phyloP scores from a whole-genome alignment of 1,284 basidiomycete genomes.

The Xerocomus amazonicus region DNA sequence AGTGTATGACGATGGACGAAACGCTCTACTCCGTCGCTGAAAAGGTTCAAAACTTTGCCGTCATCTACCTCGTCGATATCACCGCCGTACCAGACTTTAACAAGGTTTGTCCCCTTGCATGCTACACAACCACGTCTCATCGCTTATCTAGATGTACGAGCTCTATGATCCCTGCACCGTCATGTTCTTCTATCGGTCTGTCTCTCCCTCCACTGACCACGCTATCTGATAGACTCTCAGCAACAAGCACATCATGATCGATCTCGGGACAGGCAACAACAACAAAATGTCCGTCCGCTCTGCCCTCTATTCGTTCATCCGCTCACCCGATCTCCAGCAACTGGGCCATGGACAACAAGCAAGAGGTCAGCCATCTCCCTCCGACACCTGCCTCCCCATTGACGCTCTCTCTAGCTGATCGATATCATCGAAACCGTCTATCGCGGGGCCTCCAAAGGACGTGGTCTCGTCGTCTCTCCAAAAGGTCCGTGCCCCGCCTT shows the following conservation, averaged over 20 bases:
- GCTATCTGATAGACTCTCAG: constrained; percentile 37
- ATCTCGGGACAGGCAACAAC: constrained; percentile 98
- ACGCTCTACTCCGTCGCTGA: constrained; percentile 90
- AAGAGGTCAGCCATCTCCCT: constrained; percentile 61
- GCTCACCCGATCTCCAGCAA: constrained; percentile 52
- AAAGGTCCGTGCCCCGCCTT: constrained; percentile 60
- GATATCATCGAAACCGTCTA: constrained; percentile 99
- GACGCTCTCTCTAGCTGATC: constrained; percentile 62
- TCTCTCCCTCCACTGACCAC: not conserved
- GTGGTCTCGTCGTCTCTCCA: constrained; percentile 96
- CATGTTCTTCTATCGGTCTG: constrained; percentile 96
- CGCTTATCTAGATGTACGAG: constrained; percentile 74
- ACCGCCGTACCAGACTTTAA: constrained; percentile 99
- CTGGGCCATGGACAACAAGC: constrained; percentile 97
- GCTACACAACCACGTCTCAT: too few relatives aligned
- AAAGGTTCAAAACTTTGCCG: constrained; percentile 98
- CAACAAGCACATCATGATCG: constrained; percentile 99
- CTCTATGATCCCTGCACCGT: constrained; percentile 94
- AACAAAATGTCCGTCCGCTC: constrained; percentile 85
- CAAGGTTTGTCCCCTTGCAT: constrained; percentile 59
- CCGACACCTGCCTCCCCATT: not conserved
- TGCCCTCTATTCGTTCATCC: not conserved
- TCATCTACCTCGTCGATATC: constrained; percentile 94
- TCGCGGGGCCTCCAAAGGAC: constrained; percentile 94
- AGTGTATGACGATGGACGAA: constrained; percentile 99